Conservation (phyloP, 805 yeast species). For the Torulaspora indica region DNA sequence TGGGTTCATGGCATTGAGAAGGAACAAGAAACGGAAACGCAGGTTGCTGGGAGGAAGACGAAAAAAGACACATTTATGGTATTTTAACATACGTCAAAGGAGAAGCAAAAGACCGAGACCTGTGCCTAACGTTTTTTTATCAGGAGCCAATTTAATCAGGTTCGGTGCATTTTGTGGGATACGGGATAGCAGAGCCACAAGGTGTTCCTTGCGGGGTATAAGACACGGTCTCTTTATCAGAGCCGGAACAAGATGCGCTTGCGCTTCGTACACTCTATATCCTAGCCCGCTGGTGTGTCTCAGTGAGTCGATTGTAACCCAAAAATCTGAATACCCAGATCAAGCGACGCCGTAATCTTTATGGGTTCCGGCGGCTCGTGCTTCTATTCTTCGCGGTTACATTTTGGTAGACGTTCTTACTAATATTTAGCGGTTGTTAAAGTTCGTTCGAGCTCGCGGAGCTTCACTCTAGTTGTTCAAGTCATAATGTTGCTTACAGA, state of each 20-base stretch:
- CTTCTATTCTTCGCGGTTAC: too few relatives aligned
- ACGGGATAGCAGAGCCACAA: slow-evolving; percentile 19
- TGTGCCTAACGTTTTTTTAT: slow-evolving; percentile 3
- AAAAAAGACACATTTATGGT: slow-evolving; percentile 13
- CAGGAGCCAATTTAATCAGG: slow-evolving; percentile 15
- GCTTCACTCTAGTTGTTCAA: slow-evolving; percentile 2
- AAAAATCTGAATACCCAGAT: too few relatives aligned
- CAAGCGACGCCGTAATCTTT: too few relatives aligned
- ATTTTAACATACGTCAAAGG: slow-evolving; percentile 9
- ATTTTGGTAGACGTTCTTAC: neutral
- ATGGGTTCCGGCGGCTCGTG: too few relatives aligned
- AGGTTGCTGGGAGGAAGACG: slow-evolving; percentile 4
- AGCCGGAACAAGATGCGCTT: slow-evolving; percentile 18
- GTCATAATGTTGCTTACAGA: slow-evolving; percentile 19
- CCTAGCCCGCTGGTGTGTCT: slow-evolving; percentile 21
- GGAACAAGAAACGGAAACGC: neutral
- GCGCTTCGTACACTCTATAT: slow-evolving; percentile 14
- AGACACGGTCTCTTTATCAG: slow-evolving; percentile 18
- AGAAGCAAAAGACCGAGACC: slow-evolving; percentile 11
- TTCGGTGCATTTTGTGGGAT: slow-evolving; percentile 21
- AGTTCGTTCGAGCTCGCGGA: neutral
- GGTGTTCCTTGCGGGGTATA: slow-evolving; percentile 22
- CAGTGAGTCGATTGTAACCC: neutral
- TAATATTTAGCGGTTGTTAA: neutral
- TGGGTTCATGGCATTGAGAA: neutral